phyloP scores from a whole-genome alignment of 2,329 filamentous ascomycete genomes.

The Pestalotiopsis sp. region DNA sequence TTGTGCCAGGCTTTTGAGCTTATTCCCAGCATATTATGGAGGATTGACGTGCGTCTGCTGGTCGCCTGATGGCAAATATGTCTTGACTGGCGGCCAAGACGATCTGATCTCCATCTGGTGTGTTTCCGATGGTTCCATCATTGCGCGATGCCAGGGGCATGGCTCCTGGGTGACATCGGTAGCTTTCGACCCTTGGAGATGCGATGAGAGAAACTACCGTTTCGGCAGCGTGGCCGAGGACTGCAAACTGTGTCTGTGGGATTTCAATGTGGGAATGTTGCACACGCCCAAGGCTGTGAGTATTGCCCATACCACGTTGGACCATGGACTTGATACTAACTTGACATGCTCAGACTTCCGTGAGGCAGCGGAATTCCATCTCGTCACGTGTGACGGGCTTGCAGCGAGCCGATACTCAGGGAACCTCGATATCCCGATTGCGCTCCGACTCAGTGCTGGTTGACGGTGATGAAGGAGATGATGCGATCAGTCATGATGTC shows the following conservation, averaged over 20 bases:
- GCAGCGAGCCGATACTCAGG: constrained; percentile 64
- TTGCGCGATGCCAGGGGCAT: constrained; percentile 93
- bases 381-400: constrained; percentile 53
- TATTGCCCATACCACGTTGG: constrained; percentile 24
- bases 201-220: constrained; percentile 91
- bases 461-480: constrained; percentile 52
- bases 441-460: constrained; percentile 70
- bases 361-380: constrained; percentile 58
- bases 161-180: constrained; percentile 94
- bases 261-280: constrained; percentile 96
- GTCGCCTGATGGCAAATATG: constrained; percentile 96
- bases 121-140: constrained; percentile 77
- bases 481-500: constrained; percentile 74
- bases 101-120: constrained; percentile 97
- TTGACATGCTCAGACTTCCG: constrained; percentile 44
- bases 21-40: constrained; percentile 92
- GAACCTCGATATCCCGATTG: constrained; percentile 58
- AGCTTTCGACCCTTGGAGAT: constrained; percentile 95
- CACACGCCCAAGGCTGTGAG: constrained; percentile 84
- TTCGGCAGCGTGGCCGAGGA: constrained; percentile 97
- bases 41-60: constrained; percentile 92
- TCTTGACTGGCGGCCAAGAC: constrained; percentile 93
- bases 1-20: constrained; percentile 69
- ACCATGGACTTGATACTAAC: constrained; percentile 16
- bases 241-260: constrained; percentile 88